phyloP scores from a whole-genome alignment of 2,329 filamentous ascomycete genomes.

The Pseudocercospora cruenta region DNA sequence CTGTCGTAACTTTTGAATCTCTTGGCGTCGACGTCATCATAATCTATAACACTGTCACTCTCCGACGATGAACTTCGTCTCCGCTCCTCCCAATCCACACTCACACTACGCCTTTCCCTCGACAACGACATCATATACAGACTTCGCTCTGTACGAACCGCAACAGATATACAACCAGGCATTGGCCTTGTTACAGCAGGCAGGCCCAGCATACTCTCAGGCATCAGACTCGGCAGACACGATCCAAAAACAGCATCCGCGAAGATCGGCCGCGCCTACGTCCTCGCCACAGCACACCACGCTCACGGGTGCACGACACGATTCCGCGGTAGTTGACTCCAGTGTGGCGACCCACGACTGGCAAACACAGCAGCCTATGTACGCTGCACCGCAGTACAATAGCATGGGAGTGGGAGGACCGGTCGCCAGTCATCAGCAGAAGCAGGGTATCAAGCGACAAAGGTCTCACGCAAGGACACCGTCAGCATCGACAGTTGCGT shows the following conservation, averaged over 20 bases:
- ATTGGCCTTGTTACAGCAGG: slow-evolving; percentile 21
- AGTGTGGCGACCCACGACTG: slow-evolving; percentile 24
- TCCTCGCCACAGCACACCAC: slow-evolving; percentile 12
- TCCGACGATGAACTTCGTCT: slow-evolving; percentile 2
- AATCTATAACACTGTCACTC: not conserved
- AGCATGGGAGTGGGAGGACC: slow-evolving; percentile 35
- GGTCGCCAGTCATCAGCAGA: slow-evolving; percentile 20
- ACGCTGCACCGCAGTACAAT: slow-evolving; percentile 26
- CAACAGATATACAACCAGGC: slow-evolving; percentile 21
- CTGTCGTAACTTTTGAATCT: slow-evolving; percentile 1
- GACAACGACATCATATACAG: slow-evolving; percentile 13
- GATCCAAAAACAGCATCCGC: slow-evolving; percentile 8
- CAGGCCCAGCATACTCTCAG: slow-evolving; percentile 3
- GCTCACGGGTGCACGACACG: slow-evolving; percentile 13
- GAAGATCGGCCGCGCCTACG: slow-evolving; percentile 6
- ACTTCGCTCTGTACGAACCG: slow-evolving; percentile 17
- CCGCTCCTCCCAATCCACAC: not conserved
- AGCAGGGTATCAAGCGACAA: slow-evolving; percentile 29
- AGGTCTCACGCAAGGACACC: slow-evolving; percentile 39
- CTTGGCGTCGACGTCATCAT: slow-evolving; percentile 16
- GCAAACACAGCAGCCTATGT: slow-evolving; percentile 24
- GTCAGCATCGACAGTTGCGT: slow-evolving; percentile 48
- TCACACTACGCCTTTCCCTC: slow-evolving; percentile 5
- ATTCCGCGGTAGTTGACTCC: slow-evolving; percentile 20
- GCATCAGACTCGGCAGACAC: not conserved